These are phyloP conservation scores for Populus ilicifolia DNA, from an alignment of 345 rosid species.

Conservation along the genomic window DNA sequence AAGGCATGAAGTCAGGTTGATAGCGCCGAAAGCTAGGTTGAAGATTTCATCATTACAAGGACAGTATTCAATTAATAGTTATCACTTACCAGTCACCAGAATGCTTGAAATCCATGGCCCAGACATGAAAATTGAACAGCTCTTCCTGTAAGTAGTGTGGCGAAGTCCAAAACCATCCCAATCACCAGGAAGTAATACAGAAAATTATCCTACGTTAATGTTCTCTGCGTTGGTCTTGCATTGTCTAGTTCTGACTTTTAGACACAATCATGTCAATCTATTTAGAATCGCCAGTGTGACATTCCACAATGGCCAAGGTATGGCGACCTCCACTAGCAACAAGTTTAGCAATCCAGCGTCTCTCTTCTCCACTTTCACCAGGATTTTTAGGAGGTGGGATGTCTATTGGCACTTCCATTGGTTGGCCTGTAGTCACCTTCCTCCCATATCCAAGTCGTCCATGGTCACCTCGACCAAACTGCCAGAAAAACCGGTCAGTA, in stretches of 20 bases:
- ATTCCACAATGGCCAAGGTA: slow-evolving; percentile 77
- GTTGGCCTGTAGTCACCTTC: slow-evolving; percentile 87
- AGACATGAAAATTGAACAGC: not conserved
- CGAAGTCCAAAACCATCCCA: not conserved
- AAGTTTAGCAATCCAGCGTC: slow-evolving; percentile 65
- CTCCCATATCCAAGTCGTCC: slow-evolving; percentile 93
- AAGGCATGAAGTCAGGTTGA: too few species aligned
- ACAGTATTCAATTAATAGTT: not conserved
- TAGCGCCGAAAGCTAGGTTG: too few species aligned
- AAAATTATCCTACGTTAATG: not conserved
- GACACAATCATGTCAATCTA: not conserved
- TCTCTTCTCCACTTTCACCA: slow-evolving; percentile 36
- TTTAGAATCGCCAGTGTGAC: slow-evolving; percentile 41
- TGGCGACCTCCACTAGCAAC: slow-evolving; percentile 96
- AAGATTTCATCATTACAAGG: not conserved
- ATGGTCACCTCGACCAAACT: slow-evolving; percentile 99
- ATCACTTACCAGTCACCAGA: not conserved
- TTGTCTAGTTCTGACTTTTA: not conserved
- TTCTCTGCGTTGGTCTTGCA: not conserved
- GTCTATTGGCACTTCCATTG: slow-evolving; percentile 73
- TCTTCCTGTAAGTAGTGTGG: not conserved
- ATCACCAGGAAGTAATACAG: not conserved
- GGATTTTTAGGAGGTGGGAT: slow-evolving; percentile 48
- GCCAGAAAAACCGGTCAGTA: slow-evolving; percentile 21
- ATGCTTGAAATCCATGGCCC: not conserved